Base-by-base conservation (phyloP, 2,329 filamentous ascomycete genomes). In the Aspergillus alliaceus region DNA sequence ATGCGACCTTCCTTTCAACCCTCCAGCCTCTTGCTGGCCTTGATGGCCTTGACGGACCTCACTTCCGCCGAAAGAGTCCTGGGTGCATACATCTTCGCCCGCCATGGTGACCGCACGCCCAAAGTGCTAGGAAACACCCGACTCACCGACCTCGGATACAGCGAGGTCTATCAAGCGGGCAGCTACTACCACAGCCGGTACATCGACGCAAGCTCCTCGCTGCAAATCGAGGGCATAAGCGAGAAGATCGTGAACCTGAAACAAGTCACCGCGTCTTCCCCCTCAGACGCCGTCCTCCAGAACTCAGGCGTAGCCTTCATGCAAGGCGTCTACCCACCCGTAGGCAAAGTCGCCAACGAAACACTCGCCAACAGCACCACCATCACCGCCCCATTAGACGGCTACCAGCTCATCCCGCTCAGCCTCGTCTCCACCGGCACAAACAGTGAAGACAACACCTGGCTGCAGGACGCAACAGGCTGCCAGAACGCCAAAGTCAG, bases 91-190 rank as follows among this genome's bases (percentile, higher is more conserved):
- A 86, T 96, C 75, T 96, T 96, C 80, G 86, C 91, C 66, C 89
- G 93, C 46, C 93, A 97, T 77, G 93, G 93, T 57, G 93, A 97
- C 75, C 86, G 93, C 55, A 93, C 91, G 0, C 78, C 90, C 61
- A 96, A 96, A 78, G 80, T 85, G 18, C 86, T 85, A 61, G 80
- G 86, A 46, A 89, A 89, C 12, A 86, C 90, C 27, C 82, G 83
- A 63, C 77, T 97, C 71, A 96, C 93, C 12, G 82, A 88, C 58
- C 82, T 96, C 51, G 93, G 93, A 31, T 91, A 93, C 70, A 77
- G 83, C 48, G 82, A 97, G 77, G 86, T 92, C 64, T 88, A 86
- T 75, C 79, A 81, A 47, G 87, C 89, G 0, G 93, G 91, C 59
- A 73, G 79, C 56, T 93, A 88, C 82, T 96, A 89, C 77, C 88